Percentiles rank a stretch among this genome's conserved stretches.
Conservation (phyloP, 441 rosid genomes). For the Capsella rubella region DNA sequence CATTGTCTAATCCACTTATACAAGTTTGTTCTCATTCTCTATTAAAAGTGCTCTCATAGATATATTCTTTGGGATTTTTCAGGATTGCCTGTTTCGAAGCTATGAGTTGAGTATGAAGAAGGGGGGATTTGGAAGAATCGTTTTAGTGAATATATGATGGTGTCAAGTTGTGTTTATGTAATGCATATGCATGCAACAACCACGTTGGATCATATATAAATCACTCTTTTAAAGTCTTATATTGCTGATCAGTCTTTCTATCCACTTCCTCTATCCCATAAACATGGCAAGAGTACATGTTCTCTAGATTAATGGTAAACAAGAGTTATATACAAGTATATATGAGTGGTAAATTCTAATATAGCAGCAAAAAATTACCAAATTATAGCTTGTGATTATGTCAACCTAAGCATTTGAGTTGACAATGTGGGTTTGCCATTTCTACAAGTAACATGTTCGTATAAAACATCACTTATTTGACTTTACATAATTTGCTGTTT, state of each 20-base stretch:
- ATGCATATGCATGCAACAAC: slow-evolving; percentile 29
- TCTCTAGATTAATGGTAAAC: too few species aligned
- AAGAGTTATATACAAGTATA: too few species aligned
- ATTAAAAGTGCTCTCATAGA: slow-evolving; percentile 5
- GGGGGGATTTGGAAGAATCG: slow-evolving; percentile 9
- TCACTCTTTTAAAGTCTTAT: slow-evolving; percentile 29
- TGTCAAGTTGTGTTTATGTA: slow-evolving; percentile 38
- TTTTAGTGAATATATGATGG: slow-evolving; percentile 27
- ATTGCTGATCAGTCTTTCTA: slow-evolving; percentile 12
- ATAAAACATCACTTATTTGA: too few species aligned
- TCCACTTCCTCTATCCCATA: neutral
- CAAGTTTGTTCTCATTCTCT: neutral
- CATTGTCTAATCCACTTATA: neutral
- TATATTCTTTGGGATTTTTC: slow-evolving; percentile 29
- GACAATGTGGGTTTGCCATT: too few species aligned
- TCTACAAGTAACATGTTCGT: too few species aligned
- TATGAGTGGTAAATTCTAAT: too few species aligned
- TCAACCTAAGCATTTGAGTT: too few species aligned
- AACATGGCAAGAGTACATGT: neutral
- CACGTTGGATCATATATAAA: slow-evolving; percentile 30
- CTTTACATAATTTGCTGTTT: neutral
- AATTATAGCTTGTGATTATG: too few species aligned
- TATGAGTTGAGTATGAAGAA: slow-evolving; percentile 49
- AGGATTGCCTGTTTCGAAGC: slow-evolving; percentile 86
- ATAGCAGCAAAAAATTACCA: too few species aligned